Percentiles rank a stretch among this genome's conserved stretches.
These are phyloP conservation scores for Xylariaceae sp. DNA, from an alignment of 2,329 filamentous ascomycete genomes.

Conservation along the genomic window DNA sequence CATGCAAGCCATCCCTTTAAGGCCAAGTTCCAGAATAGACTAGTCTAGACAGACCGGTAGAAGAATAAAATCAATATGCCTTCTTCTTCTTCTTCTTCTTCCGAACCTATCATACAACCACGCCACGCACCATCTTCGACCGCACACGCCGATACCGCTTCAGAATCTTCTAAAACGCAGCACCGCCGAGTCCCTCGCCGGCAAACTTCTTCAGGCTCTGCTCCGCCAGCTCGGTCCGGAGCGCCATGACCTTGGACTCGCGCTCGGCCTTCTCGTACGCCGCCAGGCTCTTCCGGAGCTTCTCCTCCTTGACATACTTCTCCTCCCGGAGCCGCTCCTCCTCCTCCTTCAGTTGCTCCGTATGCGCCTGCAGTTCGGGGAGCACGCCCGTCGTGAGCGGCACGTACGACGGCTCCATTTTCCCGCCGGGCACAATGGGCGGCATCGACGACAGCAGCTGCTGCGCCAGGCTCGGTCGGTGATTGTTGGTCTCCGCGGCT, in stretches of 20 bases:
- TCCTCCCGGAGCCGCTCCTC: slow-evolving; percentile 53
- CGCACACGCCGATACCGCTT: no score
- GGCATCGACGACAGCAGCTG: slow-evolving; percentile 47
- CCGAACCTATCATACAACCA: no score
- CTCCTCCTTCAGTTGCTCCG: slow-evolving; percentile 49
- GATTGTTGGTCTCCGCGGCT: slow-evolving; percentile 30
- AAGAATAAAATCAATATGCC: no score
- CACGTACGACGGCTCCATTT: slow-evolving; percentile 43
- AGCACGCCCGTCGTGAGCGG: slow-evolving; percentile 43
- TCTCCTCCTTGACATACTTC: slow-evolving; percentile 48
- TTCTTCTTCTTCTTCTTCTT: no score
- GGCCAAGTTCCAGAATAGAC: no score
- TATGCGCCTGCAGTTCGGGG: slow-evolving; percentile 50
- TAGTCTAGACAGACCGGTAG: no score
- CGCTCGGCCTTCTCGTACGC: slow-evolving; percentile 51
- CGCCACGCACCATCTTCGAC: no score
- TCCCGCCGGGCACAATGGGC: slow-evolving; percentile 48
- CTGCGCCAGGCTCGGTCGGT: slow-evolving; percentile 46
- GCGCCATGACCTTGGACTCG: slow-evolving; percentile 48
- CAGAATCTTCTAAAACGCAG: slow-evolving; percentile 48
- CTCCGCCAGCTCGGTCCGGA: slow-evolving; percentile 52
- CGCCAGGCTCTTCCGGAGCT: slow-evolving; percentile 46
- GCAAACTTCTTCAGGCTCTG: slow-evolving; percentile 51
- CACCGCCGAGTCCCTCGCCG: slow-evolving; percentile 50
- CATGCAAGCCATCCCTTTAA: no score